A percentile compares a stretch with the other conserved stretches of the same genome.
Conservation (phyloP, 768 basidiomycete species). For the Solioccasus polychromus region DNA sequence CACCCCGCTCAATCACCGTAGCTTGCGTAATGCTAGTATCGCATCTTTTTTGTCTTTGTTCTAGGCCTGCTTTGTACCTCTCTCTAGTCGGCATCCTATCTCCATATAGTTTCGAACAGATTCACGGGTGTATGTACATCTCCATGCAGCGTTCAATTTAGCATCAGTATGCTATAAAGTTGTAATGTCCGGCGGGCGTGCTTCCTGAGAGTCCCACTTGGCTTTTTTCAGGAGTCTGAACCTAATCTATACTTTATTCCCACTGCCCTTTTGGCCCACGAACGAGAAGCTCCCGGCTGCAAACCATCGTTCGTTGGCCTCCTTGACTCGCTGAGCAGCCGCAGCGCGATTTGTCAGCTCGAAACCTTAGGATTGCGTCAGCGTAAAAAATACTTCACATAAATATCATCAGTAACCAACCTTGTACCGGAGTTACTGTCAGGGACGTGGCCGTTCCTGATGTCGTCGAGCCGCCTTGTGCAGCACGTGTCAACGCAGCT, state of each 20-base stretch:
- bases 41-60: not conserved
- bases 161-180: not conserved
- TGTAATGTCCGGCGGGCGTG: not conserved
- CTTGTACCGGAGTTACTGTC: constrained; percentile 95
- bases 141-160: constrained; percentile 6
- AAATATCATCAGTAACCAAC: constrained; percentile 34
- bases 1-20: constrained; percentile 39
- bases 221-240: not conserved
- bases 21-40: constrained; percentile 1
- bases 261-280: constrained; percentile 53
- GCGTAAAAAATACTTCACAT: not conserved
- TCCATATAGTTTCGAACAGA: constrained; percentile 12
- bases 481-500: constrained; percentile 76
- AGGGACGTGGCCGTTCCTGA: constrained; percentile 91
- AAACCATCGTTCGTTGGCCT: constrained; percentile 98
- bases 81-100: constrained; percentile 18
- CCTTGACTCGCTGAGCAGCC: constrained; percentile 83
- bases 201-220: not conserved
- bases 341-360: constrained; percentile 93
- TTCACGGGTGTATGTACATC: constrained; percentile 12
- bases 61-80: not conserved
- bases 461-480: constrained; percentile 47
- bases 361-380: constrained; percentile 56
- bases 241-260: constrained; percentile 19
- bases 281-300: constrained; percentile 82